Evolutionary conservation across 1,284 basidiomycete species (phyloP).

Genomic region (Malassezia arunalokei): DNA sequence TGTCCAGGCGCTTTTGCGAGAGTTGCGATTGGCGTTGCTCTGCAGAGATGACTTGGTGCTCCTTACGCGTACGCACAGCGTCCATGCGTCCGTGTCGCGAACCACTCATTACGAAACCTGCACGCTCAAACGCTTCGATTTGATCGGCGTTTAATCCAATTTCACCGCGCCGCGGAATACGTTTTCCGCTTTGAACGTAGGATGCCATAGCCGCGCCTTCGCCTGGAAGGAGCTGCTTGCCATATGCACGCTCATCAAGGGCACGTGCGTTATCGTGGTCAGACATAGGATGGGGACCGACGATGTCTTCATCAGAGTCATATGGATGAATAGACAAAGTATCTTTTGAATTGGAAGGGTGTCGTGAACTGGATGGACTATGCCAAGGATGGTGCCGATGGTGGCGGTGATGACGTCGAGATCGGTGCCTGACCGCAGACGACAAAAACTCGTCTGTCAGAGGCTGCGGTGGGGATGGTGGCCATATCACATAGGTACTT

Average conservation of each 20-base stretch:
- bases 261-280: background rate
- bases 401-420: background rate
- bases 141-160: constrained; percentile 78
- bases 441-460: background rate
- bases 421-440: background rate
- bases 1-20: constrained; percentile 83
- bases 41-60: constrained; percentile 88
- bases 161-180: constrained; percentile 95
- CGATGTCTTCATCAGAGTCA: background rate
- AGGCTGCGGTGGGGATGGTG: background rate
- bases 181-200: constrained; percentile 74
- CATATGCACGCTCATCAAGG: constrained; percentile 49
- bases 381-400: background rate
- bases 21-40: constrained; percentile 91
- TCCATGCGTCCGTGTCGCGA: constrained; percentile 72
- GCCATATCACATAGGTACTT: constrained; percentile 5
- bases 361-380: background rate
- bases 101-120: constrained; percentile 98
- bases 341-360: too few relatives aligned
- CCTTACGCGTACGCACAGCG: constrained; percentile 85
- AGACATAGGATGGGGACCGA: background rate
- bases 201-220: constrained; percentile 95
- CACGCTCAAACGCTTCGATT: constrained; percentile 72
- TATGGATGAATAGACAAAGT: too few relatives aligned
- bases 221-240: constrained; percentile 73